These are phyloP conservation scores for Senna siamea DNA, from an alignment of 306 rosid species.

Conservation along the genomic window DNA sequence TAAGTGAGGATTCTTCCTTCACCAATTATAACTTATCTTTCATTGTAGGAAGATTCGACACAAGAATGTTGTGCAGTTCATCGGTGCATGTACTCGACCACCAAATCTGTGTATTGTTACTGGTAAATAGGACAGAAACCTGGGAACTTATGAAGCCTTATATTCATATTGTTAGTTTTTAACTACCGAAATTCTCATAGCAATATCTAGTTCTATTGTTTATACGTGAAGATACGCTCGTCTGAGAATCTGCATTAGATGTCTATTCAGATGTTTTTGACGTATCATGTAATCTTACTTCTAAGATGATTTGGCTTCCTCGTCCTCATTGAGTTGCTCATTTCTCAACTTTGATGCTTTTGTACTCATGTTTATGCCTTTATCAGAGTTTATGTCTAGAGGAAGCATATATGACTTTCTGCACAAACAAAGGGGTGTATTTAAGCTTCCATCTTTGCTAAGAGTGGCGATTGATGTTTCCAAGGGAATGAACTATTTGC, in stretches of 20 bases:
- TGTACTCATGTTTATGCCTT: slow-evolving; percentile 49
- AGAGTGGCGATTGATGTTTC: slow-evolving; percentile 92
- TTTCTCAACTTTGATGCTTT: slow-evolving; percentile 43
- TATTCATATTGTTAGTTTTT: slow-evolving; percentile 20
- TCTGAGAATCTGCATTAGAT: slow-evolving; percentile 35
- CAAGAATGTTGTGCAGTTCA: slow-evolving; percentile 98
- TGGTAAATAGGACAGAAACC: slow-evolving; percentile 56
- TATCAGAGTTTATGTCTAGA: slow-evolving; percentile 91
- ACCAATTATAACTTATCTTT: slow-evolving; percentile 9
- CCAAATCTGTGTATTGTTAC: slow-evolving; percentile 95
- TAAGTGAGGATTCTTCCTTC: slow-evolving; percentile 30
- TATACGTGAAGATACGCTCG: not conserved
- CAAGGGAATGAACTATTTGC: slow-evolving; percentile 96
- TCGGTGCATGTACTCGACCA: slow-evolving; percentile 90
- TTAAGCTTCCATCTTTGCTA: slow-evolving; percentile 91
- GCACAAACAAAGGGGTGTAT: slow-evolving; percentile 86
- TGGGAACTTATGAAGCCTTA: not conserved
- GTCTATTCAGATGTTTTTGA: slow-evolving; percentile 15
- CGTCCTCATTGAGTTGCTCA: slow-evolving; percentile 12
- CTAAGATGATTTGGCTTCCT: slow-evolving; percentile 41
- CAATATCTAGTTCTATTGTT: not conserved
- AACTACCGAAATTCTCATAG: not conserved
- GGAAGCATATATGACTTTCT: slow-evolving; percentile 95
- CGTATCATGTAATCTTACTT: slow-evolving; percentile 34
- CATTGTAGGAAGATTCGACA: slow-evolving; percentile 91